Base-by-base conservation (phyloP, 306 rosid species). In the Prunus salicina region DNA sequence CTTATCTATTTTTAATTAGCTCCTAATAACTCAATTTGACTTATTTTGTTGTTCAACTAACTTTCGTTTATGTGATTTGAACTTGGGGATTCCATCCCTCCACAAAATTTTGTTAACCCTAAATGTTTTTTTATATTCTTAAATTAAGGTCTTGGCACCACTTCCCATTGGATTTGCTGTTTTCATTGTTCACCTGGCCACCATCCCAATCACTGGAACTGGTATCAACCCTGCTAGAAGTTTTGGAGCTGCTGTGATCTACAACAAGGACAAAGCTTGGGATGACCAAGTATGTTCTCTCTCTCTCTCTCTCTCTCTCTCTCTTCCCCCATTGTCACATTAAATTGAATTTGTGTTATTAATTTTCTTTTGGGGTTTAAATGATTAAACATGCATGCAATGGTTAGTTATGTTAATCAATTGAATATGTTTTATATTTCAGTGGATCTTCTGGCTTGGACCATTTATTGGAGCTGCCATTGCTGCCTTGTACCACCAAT, bases 371-470 rank as follows among this genome's bases (percentile, higher is more conserved):
- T 51, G 3, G 10, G 30, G 0, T 14, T n/a, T 49, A 18, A 52
- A 52, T 68, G 6, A 14, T 24, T 0, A 12, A 49, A 49, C 53
- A 49, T 49, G 15, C 15, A 49, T 13, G 43, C 43, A 38, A 38
- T 38, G 43, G 43, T 38, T 18, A 52, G 5, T 52, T 16, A 20
- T 56, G 8, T 56, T 20, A 49, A 51, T 4, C 19, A 28, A 34
- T 10, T 32, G 41, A 19, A 24, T 24, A 50, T 9, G 4, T 24
- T 1, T 52, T 64, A 41, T 64, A 8, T 71, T 62, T 4, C 89
- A 94, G 98, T 94, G 98, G 98, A 87, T 93, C 27, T 93, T 91
- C 88, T 93, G 98, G 98, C 88, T 93, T 79, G 98, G 98, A 38
- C 98, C 98, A 4, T 83, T 91, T 45, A 9, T 91, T 50, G 98